A percentile compares a stretch with the other conserved stretches of the same genome.
Evolutionary conservation across 2,329 filamentous ascomycete genomes (phyloP).

Genomic region (Tolypocladium capitatum): DNA sequence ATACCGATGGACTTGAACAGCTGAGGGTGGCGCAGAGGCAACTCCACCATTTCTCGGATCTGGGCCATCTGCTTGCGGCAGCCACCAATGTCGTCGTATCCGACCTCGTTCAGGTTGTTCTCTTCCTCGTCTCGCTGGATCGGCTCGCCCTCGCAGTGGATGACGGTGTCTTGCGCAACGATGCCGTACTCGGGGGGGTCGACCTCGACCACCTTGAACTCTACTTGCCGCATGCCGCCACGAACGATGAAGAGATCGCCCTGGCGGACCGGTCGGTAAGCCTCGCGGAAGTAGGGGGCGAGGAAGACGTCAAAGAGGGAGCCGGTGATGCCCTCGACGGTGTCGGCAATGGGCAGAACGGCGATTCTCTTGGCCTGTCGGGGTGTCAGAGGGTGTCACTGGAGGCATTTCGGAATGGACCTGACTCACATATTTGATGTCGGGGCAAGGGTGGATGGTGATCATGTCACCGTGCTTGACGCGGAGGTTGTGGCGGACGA

Average conservation of each 20-base stretch:
- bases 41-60: constrained; percentile 95
- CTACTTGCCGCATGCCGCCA: constrained; percentile 96
- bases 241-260: constrained; percentile 95
- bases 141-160: constrained; percentile 78
- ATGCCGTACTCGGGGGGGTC: constrained; percentile 98
- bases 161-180: constrained; percentile 95
- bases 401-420: background rate
- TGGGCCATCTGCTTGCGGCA: constrained; percentile 99
- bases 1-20: constrained; percentile 99
- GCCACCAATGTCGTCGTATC: constrained; percentile 97
- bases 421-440: constrained; percentile 97
- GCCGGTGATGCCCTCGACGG: constrained; percentile 91
- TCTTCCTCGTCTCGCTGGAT: constrained; percentile 98
- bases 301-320: constrained; percentile 99
- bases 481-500: constrained; percentile 93
- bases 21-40: constrained; percentile 91
- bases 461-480: constrained; percentile 98
- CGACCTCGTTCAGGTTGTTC: constrained; percentile 97
- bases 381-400: constrained; percentile 4
- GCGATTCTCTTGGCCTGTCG: constrained; percentile 91
- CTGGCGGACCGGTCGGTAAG: constrained; percentile 92
- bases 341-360: constrained; percentile 94
- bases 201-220: constrained; percentile 99
- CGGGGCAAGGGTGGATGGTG: constrained; percentile 92
- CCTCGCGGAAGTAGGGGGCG: constrained; percentile 97